Evolutionary conservation across 129 eudicot species (phyloP), one percentile per base, ranked within the genome.

Genomic region (Deinandra increscens): DNA sequence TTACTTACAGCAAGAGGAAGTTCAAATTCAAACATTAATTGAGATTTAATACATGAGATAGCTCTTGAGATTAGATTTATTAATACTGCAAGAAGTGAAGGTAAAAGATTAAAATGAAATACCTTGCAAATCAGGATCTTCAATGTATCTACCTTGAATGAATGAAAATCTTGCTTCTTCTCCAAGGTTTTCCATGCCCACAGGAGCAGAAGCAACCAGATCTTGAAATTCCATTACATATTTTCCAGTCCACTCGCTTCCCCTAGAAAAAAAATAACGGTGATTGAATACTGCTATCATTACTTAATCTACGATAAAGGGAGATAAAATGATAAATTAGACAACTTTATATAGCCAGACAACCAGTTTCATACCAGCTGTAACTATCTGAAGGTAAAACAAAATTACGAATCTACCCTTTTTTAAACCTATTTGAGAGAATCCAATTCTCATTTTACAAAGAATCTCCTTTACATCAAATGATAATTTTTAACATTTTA

Each of bases 171-270:
- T 86, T 10, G 95, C 95, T 82, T 87, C 97, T 45, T 65, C 36
- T 7, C 60, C 36, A 13, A 59, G 70, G 45, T 49, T 63, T 66
- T 51, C 71, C 23, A 22, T 44, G 45, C 75, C 83, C 29, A 49
- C 56, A 5, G 82, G 80, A 53, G 83, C 39, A 68, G 87, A 65
- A 78, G 80, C 44, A 39, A 80, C 79, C 74, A 93, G 75, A 59
- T 89, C 85, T 51, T 76, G 84, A 81, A 93, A 93, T 58, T 89
- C 90, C 85, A 76, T 74, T 26, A 78, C 73, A 64, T 89, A 89
- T 42, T 72, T 87, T 70, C 98, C 98, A 5, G 97, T 89, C 98
- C 98, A 93, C 70, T 89, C 84, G 43, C 88, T 83, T 76, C 90
- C 97, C 88, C 98, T 93, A 31, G 56, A 50, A 12, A 29, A 84